phyloP scores from a whole-genome alignment of 208 protist species.

The Leishmania gerbilli region DNA sequence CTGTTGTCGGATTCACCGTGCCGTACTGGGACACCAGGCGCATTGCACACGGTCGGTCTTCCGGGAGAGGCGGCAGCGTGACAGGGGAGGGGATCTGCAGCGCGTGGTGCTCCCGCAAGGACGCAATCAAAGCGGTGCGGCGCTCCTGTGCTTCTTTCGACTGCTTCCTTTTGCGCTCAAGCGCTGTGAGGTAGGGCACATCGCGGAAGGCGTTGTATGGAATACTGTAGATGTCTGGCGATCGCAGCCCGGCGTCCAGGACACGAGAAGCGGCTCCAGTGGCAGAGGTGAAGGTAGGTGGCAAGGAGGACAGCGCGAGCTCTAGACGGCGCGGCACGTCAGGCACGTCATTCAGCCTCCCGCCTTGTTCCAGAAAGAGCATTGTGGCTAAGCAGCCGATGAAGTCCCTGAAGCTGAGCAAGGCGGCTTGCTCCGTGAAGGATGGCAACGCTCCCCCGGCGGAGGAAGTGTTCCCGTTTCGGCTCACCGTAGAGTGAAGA shows the following conservation, averaged over 20 bases:
- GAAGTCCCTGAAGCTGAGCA: slow-evolving; percentile 22
- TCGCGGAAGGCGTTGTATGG: slow-evolving; percentile 33
- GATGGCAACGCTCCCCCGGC: background rate
- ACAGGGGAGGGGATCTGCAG: slow-evolving; percentile 7
- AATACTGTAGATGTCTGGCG: background rate
- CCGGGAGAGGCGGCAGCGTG: slow-evolving; percentile 24
- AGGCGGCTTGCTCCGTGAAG: background rate
- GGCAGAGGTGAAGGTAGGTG: background rate
- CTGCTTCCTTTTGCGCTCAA: slow-evolving; percentile 23
- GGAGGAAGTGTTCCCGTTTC: background rate
- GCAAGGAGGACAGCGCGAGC: slow-evolving; percentile 14
- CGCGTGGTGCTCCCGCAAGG: slow-evolving; percentile 10
- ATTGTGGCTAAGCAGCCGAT: slow-evolving; percentile 25
- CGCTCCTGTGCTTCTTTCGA: slow-evolving; percentile 12
- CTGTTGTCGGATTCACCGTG: slow-evolving; percentile 8
- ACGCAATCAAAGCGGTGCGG: slow-evolving; percentile 14
- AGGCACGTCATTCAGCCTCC: slow-evolving; percentile 21
- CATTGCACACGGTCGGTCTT: slow-evolving; percentile 25
- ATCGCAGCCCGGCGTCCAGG: background rate
- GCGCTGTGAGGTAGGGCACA: slow-evolving; percentile 23
- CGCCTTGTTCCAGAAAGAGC: slow-evolving; percentile 7
- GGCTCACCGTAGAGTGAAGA: slow-evolving; percentile 1
- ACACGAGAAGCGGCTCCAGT: background rate
- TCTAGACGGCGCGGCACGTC: slow-evolving; percentile 30
- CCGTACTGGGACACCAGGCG: slow-evolving; percentile 37